phyloP scores from a whole-genome alignment of 163 green algal species.

The Scenedesmus sp. region DNA sequence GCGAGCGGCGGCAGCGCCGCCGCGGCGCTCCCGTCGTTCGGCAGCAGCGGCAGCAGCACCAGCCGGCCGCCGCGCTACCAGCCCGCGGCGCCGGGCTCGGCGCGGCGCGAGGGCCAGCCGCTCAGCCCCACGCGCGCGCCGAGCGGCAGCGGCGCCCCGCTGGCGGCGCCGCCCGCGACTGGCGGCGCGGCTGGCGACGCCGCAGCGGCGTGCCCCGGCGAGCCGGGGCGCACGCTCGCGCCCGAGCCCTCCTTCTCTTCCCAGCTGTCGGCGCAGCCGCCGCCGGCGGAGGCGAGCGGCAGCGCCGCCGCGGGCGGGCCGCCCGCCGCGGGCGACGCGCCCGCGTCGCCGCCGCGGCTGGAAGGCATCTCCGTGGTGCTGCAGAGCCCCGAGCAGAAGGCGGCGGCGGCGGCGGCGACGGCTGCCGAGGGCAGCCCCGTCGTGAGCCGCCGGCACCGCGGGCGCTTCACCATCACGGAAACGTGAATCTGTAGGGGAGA shows the following conservation, averaged over 20 bases:
- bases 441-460: background rate
- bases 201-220: too few species aligned
- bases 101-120: conserved; percentile 10
- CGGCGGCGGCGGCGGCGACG: conserved; percentile 30
- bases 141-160: too few species aligned
- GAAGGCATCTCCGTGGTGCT: too few species aligned
- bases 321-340: background rate
- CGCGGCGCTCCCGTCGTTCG: background rate
- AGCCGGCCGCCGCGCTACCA: background rate
- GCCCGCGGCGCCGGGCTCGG: background rate
- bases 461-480: conserved; percentile 22
- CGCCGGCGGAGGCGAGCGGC: background rate
- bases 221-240: too few species aligned
- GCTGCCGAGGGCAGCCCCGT: background rate
- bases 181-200: too few species aligned
- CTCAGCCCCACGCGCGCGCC: too few species aligned
- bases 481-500: too few species aligned
- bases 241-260: conserved; percentile 7
- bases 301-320: background rate
- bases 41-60: conserved; percentile 4
- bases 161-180: too few species aligned
- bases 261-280: background rate
- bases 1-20: too few species aligned
- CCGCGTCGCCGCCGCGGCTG: too few species aligned
- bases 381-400: background rate